Base-by-base conservation (phyloP, 352 stramenopile species). In the Plasmopara muralis region DNA sequence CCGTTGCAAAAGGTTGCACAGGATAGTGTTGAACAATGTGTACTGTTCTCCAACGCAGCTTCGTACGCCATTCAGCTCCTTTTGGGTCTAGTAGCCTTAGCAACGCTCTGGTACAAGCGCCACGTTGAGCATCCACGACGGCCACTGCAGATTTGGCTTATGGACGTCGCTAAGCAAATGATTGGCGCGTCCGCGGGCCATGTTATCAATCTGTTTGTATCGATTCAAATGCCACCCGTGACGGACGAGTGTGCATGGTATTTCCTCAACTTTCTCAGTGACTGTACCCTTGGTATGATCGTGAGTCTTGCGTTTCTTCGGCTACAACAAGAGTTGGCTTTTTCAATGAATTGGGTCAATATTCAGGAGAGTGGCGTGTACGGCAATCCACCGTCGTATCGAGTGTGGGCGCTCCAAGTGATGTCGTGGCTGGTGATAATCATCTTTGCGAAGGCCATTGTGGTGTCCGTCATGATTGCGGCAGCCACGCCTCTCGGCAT, bases 191-290 rank as follows among this genome's bases (percentile, higher is more conserved):
- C 68, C 4, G 61, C 81, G 15, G 70, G 73, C 18, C 79, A 92
- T 50, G 69, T 87, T 29, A 84, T 87, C 50, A 89, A 92, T 50
- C 62, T 90, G 16, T 57, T 74, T 34, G 78, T 86, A 31, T 69
- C 82, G 9, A 74, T 87, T 37, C 65, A 83, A 52, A 69, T 90
- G 48, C 79, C 79, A n/a, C 68, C 77, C 15, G 77, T 89, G 47
- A 84, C 81, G 14, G 79, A 92, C 60, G 77, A 92, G 53, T 92
- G 81, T 62, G 77, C 85, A 9, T 92, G 81, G 81, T 92, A 92
- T 55, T 92, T 92, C 55, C 63, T 89, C 53, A 92, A 92, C 57
- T 89, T 88, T 30, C 66, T 89, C 47, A 77, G 72, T 45, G 81
- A 92, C 57, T 87, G 75, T 50, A 88, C 79, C 33, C 71, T 91